Base-by-base conservation (phyloP, 2,329 filamentous ascomycete species). In the Microcyclosporella mali region DNA sequence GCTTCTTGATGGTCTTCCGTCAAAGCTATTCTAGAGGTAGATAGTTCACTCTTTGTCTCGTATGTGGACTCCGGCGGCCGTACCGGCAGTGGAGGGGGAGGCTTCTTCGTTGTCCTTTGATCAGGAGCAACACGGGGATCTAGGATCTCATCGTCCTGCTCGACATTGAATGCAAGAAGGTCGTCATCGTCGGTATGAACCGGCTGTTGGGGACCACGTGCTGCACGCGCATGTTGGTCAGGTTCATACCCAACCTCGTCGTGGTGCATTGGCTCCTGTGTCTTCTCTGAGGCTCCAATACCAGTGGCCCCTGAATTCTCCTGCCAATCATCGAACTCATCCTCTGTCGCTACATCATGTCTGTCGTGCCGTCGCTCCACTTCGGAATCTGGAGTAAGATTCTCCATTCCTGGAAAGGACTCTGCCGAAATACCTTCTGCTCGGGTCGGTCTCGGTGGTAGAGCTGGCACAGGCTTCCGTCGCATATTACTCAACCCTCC, bases 261-360 rank as follows among this genome's bases (percentile, higher is more conserved):
- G 14, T 31, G 27, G 10, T 19, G n/a, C 31, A 8, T 8, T 16
- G 37, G n/a, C 7, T 31, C 25, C 10, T 18, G 16, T n/a, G 29
- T 25, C 14, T 34, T 7, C 7, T 34, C 27, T 27, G 39, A 37
- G 14, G 8, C 37, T 21, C 4, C 28, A 4, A 7, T 28, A 12
- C 33, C 25, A 7, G 8, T n/a, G 15, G 18, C 21, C 9, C 37
- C 36, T 2, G 27, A 18, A 25, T 54, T 54, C 32, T 54, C 49
- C 29, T 52, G 49, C 43, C 47, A 54, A 8, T 43, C 45, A 16
- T 46, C 45, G 21, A 54, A 54, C 16, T 54, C 51, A 15, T 54
- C 51, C 3, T 48, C 33, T 25, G 7, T 17, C 12, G 35, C 21
- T 21, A 8, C 10, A 4, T 6, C 9, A 18, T 6, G 8, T 6